These are phyloP conservation scores for Telopea speciosissima DNA, from an alignment of 177 flowering plant genomes.

Conservation along the genomic window DNA sequence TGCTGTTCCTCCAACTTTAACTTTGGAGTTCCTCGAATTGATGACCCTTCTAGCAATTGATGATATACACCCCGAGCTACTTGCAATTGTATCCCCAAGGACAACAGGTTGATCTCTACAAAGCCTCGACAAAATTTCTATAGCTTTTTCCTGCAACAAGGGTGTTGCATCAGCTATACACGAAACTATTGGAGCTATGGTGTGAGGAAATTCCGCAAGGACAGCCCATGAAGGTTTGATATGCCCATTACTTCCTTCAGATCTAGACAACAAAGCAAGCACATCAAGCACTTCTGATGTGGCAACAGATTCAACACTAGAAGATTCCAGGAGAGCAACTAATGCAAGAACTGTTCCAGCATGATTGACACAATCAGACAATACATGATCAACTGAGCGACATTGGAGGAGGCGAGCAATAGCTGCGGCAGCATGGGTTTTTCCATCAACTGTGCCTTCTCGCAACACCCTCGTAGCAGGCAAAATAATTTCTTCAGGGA, in stretches of 20 bases:
- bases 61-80: slow-evolving; percentile 57
- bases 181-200: slow-evolving; percentile 54
- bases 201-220: slow-evolving; percentile 51
- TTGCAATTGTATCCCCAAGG: slow-evolving; percentile 53
- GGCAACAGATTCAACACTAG: slow-evolving; percentile 48
- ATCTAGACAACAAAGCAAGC: slow-evolving; percentile 65
- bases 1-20: slow-evolving; percentile 86
- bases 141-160: slow-evolving; percentile 77
- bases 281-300: slow-evolving; percentile 85
- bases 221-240: slow-evolving; percentile 68
- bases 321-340: slow-evolving; percentile 70
- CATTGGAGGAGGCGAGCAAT: slow-evolving; percentile 72
- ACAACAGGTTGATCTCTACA: slow-evolving; percentile 62
- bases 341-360: slow-evolving; percentile 89
- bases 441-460: slow-evolving; percentile 69
- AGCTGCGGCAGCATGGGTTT: slow-evolving; percentile 92
- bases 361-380: slow-evolving; percentile 67
- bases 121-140: slow-evolving; percentile 78
- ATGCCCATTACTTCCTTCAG: slow-evolving; percentile 34
- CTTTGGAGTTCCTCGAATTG: slow-evolving; percentile 44
- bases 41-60: slow-evolving; percentile 74
- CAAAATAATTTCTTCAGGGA: slow-evolving; percentile 61
- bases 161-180: slow-evolving; percentile 68
- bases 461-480: slow-evolving; percentile 70
- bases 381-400: slow-evolving; percentile 41